A percentile compares a stretch with the other conserved stretches of the same genome.
phyloP scores from a whole-genome alignment of 371 early-diverging fungal genomes.

The Mucor velutinosus region DNA sequence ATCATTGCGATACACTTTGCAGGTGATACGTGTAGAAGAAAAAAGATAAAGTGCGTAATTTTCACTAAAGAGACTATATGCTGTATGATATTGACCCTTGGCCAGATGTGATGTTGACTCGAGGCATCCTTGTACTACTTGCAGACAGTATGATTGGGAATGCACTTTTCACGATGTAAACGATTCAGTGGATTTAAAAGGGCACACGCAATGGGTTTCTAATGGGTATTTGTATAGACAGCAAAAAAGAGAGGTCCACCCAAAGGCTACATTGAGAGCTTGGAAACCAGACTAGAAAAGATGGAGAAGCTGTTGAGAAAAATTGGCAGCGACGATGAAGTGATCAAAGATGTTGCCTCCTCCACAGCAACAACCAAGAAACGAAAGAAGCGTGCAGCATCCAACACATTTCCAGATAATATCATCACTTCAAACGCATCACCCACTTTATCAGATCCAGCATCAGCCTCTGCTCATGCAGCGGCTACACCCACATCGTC shows the following conservation, averaged over 20 bases:
- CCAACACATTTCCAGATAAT: background rate
- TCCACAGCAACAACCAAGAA: background rate
- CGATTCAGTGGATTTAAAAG: background rate
- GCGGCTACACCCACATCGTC: background rate
- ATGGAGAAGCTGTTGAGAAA: constrained; percentile 40
- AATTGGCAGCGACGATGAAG: constrained; percentile 6
- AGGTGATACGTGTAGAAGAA: constrained; percentile 53
- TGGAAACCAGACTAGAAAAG: constrained; percentile 41
- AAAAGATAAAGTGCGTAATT: constrained; percentile 44
- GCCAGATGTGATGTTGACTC: constrained; percentile 47
- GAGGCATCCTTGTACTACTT: constrained; percentile 42
- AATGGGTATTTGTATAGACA: constrained; percentile 18
- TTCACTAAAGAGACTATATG: background rate
- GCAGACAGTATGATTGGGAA: constrained; percentile 43
- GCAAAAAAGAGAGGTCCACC: constrained; percentile 54
- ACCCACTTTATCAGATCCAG: background rate
- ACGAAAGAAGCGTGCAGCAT: background rate
- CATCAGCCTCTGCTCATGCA: too few species aligned
- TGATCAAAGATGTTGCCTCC: background rate
- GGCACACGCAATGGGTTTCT: background rate
- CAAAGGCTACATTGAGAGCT: constrained; percentile 51
- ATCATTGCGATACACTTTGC: background rate
- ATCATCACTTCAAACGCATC: background rate
- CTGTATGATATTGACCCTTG: background rate
- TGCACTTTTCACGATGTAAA: constrained; percentile 52